Evolutionary conservation across 768 basidiomycete genomes (phyloP).

Genomic region (Lactarius sp.): DNA sequence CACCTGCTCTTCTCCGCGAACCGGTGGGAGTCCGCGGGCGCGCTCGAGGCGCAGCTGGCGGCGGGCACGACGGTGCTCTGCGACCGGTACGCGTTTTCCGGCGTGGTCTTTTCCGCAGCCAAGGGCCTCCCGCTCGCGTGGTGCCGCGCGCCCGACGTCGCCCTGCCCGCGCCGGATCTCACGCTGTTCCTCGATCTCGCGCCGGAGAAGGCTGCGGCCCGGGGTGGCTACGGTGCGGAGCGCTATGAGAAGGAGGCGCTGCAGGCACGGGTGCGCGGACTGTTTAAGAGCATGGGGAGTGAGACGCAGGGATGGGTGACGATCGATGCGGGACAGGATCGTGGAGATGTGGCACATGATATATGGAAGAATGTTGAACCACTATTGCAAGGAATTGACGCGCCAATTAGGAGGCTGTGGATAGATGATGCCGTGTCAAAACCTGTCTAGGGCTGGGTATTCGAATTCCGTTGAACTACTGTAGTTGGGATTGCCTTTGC

Average conservation of each 20-base stretch:
- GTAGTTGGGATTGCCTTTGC: not conserved
- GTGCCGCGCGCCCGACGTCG: conserved; percentile 83
- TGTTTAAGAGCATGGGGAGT: conserved; percentile 52
- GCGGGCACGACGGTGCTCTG: conserved; percentile 73
- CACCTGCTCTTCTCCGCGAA: conserved; percentile 97
- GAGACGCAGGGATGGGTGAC: conserved; percentile 43
- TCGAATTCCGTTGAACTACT: no score
- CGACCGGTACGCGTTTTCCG: conserved; percentile 96
- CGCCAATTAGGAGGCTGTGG: conserved; percentile 52
- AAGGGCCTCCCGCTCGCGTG: conserved; percentile 72
- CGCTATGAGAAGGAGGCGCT: conserved; percentile 80
- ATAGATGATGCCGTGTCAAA: conserved; percentile 20
- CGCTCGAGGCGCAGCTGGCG: conserved; percentile 54
- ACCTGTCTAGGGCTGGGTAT: not conserved
- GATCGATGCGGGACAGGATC: conserved; percentile 53
- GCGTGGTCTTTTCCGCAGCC: conserved; percentile 79
- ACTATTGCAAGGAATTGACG: conserved; percentile 37
- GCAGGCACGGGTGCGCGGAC: conserved; percentile 57
- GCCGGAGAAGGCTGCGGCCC: conserved; percentile 56
- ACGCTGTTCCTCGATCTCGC: conserved; percentile 82
- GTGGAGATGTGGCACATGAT: conserved; percentile 46
- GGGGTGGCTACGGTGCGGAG: conserved; percentile 84
- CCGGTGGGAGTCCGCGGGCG: conserved; percentile 90
- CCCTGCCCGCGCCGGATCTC: conserved; percentile 85
- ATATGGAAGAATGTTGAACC: conserved; percentile 52